A percentile compares a stretch with the other conserved stretches of the same genome.
Evolutionary conservation across 2,329 filamentous ascomycete genomes (phyloP).

Genomic region (Cordyceps fumosorosea): DNA sequence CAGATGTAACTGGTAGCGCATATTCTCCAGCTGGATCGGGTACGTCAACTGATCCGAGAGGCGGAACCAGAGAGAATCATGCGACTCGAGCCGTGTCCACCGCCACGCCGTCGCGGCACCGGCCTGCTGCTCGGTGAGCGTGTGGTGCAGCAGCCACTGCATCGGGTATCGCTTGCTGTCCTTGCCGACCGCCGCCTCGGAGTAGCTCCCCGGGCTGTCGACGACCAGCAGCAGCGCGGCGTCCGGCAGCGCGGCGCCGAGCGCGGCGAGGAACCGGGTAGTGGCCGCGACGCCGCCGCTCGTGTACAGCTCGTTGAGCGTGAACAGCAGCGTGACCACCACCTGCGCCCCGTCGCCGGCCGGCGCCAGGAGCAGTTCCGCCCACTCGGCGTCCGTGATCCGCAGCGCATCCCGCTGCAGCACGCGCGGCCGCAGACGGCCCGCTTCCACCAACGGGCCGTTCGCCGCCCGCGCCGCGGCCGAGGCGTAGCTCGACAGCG

Average conservation of each 20-base stretch:
- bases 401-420: constrained; percentile 43
- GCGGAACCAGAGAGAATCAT: constrained; percentile 83
- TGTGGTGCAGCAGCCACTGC: constrained; percentile 86
- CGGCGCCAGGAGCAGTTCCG: constrained; percentile 13
- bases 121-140: constrained; percentile 47
- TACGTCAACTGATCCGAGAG: constrained; percentile 62
- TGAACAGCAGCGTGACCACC: constrained; percentile 83
- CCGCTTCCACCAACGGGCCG: constrained; percentile 32
- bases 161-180: constrained; percentile 72
- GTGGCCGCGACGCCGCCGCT: constrained; percentile 64
- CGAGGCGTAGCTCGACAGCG: constrained; percentile 47
- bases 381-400: constrained; percentile 30
- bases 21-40: constrained; percentile 83
- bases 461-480: constrained; percentile 39
- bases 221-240: constrained; percentile 74
- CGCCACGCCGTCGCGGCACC: constrained; percentile 26
- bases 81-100: constrained; percentile 70
- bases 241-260: constrained; percentile 51
- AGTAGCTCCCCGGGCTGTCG: constrained; percentile 91
- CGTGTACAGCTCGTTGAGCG: constrained; percentile 90
- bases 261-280: constrained; percentile 64
- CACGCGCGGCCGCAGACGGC: constrained; percentile 36
- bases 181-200: constrained; percentile 65
- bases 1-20: constrained; percentile 89
- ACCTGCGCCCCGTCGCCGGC: constrained; percentile 28